Evolutionary conservation across 2,329 filamentous ascomycete species (phyloP).

Genomic region (Aplosporella prunicola): DNA sequence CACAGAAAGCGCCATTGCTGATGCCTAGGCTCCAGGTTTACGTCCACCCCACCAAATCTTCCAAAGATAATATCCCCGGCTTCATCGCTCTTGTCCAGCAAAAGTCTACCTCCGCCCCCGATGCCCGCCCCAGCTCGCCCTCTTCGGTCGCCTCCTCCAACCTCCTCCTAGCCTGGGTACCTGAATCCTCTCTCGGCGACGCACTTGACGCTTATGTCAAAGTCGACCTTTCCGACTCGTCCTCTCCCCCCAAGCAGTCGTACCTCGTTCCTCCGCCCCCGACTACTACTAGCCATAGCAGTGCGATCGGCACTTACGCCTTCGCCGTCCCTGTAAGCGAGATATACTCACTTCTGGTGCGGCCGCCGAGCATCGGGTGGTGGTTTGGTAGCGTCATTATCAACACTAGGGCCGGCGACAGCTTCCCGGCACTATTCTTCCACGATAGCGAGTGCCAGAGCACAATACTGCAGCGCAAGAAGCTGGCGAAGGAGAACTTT

Average conservation of each 20-base stretch:
- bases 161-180: slow-evolving; percentile 85
- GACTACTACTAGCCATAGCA: slow-evolving; percentile 66
- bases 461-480: slow-evolving; percentile 89
- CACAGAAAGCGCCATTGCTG: no score
- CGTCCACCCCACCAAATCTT: slow-evolving; percentile 83
- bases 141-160: slow-evolving; percentile 51
- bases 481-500: slow-evolving; percentile 70
- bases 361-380: slow-evolving; percentile 91
- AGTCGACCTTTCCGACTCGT: slow-evolving; percentile 76
- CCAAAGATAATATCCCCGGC: slow-evolving; percentile 91
- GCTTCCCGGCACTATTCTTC: slow-evolving; percentile 92
- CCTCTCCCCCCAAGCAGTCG: slow-evolving; percentile 72
- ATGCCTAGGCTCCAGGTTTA: slow-evolving; percentile 57
- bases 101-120: slow-evolving; percentile 40
- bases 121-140: slow-evolving; percentile 31
- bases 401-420: slow-evolving; percentile 82
- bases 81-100: slow-evolving; percentile 92
- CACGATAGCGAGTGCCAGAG: slow-evolving; percentile 95
- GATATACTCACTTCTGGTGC: slow-evolving; percentile 81
- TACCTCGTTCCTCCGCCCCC: slow-evolving; percentile 89
- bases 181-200: slow-evolving; percentile 79
- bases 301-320: slow-evolving; percentile 67
- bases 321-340: slow-evolving; percentile 86
- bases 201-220: slow-evolving; percentile 84
- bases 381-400: slow-evolving; percentile 96